phyloP scores from a whole-genome alignment of 1,284 basidiomycete species.

The Ganoderma leucocontextum region DNA sequence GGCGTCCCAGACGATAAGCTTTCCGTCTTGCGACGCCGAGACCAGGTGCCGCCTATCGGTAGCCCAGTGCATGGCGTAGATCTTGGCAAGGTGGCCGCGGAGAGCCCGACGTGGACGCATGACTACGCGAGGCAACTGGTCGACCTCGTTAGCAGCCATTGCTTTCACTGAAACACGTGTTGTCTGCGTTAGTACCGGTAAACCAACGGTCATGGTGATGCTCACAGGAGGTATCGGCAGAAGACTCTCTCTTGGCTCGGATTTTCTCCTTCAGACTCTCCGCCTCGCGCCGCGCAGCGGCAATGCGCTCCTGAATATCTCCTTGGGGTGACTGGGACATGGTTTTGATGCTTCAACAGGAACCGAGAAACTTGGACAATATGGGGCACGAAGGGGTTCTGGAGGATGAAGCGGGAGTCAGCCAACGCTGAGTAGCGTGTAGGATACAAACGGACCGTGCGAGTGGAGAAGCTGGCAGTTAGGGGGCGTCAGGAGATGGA shows the following conservation, averaged over 20 bases:
- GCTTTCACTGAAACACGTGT: constrained; percentile 73
- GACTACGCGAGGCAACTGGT: constrained; percentile 92
- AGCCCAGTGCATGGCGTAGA: constrained; percentile 99
- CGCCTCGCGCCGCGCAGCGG: constrained; percentile 94
- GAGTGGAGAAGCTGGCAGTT: constrained; percentile 24
- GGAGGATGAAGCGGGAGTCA: neutral
- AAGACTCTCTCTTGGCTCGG: constrained; percentile 91
- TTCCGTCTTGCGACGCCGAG: constrained; percentile 98
- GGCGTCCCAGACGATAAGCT: constrained; percentile 99
- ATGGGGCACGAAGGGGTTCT: constrained; percentile 1
- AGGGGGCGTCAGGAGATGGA: constrained; percentile 30
- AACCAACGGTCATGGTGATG: constrained; percentile 33
- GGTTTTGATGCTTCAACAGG: constrained; percentile 34
- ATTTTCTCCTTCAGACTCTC: constrained; percentile 99
- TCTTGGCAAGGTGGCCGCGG: constrained; percentile 98
- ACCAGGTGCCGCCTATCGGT: constrained; percentile 96
- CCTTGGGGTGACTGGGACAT: constrained; percentile 84
- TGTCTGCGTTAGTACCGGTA: neutral
- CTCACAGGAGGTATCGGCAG: constrained; percentile 95
- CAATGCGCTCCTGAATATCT: constrained; percentile 95
- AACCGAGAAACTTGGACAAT: constrained; percentile 24
- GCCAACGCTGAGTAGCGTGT: neutral
- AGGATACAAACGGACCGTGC: constrained; percentile 27
- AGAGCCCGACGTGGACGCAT: constrained; percentile 96
- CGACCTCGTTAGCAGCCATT: constrained; percentile 96